Evolutionary conservation across 495 filamentous ascomycete genomes (phyloP).

Genomic region (Xylaria venustula): DNA sequence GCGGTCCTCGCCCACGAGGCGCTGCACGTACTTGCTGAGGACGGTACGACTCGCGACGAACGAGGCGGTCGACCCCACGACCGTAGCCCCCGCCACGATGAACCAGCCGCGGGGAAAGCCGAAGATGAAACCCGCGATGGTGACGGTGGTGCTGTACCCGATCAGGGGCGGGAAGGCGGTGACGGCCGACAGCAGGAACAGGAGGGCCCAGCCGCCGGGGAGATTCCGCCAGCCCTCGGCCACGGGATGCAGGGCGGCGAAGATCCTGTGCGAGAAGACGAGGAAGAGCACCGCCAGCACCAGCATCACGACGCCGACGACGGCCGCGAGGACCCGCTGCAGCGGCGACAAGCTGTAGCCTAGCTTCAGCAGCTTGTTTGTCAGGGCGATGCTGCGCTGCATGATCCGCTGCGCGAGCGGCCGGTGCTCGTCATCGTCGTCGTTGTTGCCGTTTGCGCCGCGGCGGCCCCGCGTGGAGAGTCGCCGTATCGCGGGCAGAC

Average conservation of each 20-base stretch:
- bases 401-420: slow-evolving; percentile 18
- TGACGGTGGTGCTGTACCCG: slow-evolving; percentile 85
- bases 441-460: too few species aligned
- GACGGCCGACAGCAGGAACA: slow-evolving; percentile 74
- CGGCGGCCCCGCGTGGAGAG: slow-evolving; percentile 12
- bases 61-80: slow-evolving; percentile 71
- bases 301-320: slow-evolving; percentile 47
- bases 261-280: slow-evolving; percentile 73
- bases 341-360: slow-evolving; percentile 50
- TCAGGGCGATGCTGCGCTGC: slow-evolving; percentile 13
- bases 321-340: slow-evolving; percentile 59
- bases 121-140: slow-evolving; percentile 88
- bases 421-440: neutral
- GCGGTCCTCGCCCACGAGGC: slow-evolving; percentile 76
- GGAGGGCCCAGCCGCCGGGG: slow-evolving; percentile 68
- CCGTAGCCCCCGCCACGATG: slow-evolving; percentile 74
- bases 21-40: slow-evolving; percentile 72
- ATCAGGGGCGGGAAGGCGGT: slow-evolving; percentile 88
- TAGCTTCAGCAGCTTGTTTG: slow-evolving; percentile 25
- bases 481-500: slow-evolving; percentile 6
- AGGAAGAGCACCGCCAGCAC: slow-evolving; percentile 64
- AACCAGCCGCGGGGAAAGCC: slow-evolving; percentile 91
- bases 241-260: slow-evolving; percentile 65
- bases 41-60: slow-evolving; percentile 79
- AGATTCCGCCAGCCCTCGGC: slow-evolving; percentile 72